Evolutionary conservation across 768 basidiomycete species (phyloP).

Genomic region (Crucibulum laeve): DNA sequence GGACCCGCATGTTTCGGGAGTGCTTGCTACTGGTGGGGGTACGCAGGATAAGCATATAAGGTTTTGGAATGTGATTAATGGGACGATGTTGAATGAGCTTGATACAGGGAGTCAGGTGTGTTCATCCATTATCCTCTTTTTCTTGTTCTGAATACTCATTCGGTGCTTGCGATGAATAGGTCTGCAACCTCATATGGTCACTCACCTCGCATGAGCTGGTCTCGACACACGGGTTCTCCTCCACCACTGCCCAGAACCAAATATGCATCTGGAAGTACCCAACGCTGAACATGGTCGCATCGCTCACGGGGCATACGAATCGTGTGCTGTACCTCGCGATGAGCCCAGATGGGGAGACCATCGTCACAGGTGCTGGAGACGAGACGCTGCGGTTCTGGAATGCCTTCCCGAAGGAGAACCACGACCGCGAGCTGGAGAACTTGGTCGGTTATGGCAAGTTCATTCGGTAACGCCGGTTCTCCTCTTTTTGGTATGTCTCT

Average conservation of each 20-base stretch:
- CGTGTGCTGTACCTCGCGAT: conserved; percentile 96
- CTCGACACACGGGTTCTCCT: conserved; percentile 96
- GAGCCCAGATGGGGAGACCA: conserved; percentile 96
- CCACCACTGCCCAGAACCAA: conserved; percentile 91
- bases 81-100: conserved; percentile 78
- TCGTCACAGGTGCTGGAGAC: conserved; percentile 97
- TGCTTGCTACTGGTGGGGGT: conserved; percentile 92
- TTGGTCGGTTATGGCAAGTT: conserved; percentile 46
- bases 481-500: no score
- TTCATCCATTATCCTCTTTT: conserved; percentile 6
- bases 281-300: conserved; percentile 89
- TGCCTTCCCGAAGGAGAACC: conserved; percentile 77
- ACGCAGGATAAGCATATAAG: conserved; percentile 99
- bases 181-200: conserved; percentile 97
- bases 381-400: conserved; percentile 98
- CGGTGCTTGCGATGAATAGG: conserved; percentile 37
- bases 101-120: conserved; percentile 96
- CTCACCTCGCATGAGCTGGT: conserved; percentile 95
- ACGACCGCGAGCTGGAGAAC: conserved; percentile 35
- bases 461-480: conserved; percentile 36
- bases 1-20: conserved; percentile 91
- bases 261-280: conserved; percentile 97
- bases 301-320: conserved; percentile 90
- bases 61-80: conserved; percentile 93
- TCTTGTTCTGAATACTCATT: conserved; percentile 11